Percentiles rank a stretch among this genome's conserved stretches.
phyloP scores from a whole-genome alignment of 169 alveolate species.

The Eimeria acervulina region DNA sequence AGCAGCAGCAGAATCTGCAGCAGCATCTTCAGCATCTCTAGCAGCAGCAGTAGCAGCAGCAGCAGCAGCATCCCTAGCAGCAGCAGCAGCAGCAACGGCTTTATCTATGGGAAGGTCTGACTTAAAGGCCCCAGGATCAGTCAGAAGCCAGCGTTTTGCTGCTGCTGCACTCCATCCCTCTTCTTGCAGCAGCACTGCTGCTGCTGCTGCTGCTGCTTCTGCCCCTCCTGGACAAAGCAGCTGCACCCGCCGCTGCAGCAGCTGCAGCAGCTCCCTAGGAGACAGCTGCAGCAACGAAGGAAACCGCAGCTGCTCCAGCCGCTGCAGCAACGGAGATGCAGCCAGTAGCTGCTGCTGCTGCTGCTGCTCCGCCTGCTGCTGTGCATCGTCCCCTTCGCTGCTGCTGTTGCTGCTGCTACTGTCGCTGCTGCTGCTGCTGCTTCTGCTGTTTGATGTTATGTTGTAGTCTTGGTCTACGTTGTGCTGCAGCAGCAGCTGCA shows the following conservation, averaged over 20 bases:
- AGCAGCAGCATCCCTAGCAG: background rate
- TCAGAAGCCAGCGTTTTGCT: background rate
- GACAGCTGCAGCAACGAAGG: conserved; percentile 11
- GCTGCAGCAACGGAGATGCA: conserved; percentile 35
- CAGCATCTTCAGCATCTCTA: background rate
- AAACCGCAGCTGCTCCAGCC: background rate
- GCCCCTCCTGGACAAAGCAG: conserved; percentile 38
- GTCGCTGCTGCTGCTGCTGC: background rate
- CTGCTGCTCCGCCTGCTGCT: background rate
- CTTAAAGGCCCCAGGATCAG: background rate
- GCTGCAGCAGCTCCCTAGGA: background rate
- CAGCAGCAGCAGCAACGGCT: conserved; percentile 15
- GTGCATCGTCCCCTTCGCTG: background rate
- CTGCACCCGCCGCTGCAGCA: conserved; percentile 37
- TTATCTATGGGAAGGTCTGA: background rate
- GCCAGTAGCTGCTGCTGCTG: background rate
- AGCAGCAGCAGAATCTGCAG: background rate
- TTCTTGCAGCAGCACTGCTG: conserved; percentile 23
- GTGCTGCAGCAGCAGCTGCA: conserved; percentile 39
- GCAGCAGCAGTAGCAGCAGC: background rate
- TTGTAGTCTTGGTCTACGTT: background rate
- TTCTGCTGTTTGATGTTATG: background rate
- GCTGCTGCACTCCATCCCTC: conserved; percentile 38
- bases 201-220: conserved; percentile 40
- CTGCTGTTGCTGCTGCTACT: background rate